Percentiles rank a stretch among this genome's conserved stretches.
phyloP scores from a whole-genome alignment of 208 protist genomes.

The Crithidia sp. region DNA sequence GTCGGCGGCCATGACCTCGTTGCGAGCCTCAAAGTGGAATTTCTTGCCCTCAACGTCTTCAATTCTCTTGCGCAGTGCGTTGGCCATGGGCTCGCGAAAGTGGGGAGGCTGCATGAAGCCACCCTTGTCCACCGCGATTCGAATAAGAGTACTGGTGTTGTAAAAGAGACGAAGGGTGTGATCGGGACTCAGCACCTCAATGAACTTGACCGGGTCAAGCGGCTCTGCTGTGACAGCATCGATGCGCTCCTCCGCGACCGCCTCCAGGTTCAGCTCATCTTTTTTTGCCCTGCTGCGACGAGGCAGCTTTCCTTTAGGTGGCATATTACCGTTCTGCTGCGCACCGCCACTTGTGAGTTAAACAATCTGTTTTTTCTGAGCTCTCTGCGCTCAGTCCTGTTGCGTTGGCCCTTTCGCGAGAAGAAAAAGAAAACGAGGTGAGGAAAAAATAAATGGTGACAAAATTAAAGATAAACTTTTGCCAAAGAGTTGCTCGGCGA shows the following conservation, averaged over 20 bases:
- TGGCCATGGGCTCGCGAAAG: constrained; percentile 82
- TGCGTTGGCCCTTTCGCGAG: background rate
- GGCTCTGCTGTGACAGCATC: constrained; percentile 84
- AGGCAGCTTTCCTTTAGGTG: constrained; percentile 46
- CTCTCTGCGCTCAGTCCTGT: too few species aligned
- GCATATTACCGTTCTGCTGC: constrained; percentile 26
- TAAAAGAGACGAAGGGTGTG: constrained; percentile 77
- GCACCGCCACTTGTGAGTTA: too few species aligned
- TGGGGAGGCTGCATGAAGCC: constrained; percentile 89
- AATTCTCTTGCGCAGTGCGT: constrained; percentile 40
- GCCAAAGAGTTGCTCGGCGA: too few species aligned
- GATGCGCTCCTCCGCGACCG: constrained; percentile 66
- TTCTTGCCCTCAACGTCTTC: constrained; percentile 71
- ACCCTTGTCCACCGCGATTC: constrained; percentile 77
- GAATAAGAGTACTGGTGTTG: constrained; percentile 87
- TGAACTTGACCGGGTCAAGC: constrained; percentile 49
- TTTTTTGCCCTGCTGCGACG: constrained; percentile 24
- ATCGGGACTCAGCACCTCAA: constrained; percentile 82
- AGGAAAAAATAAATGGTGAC: too few species aligned
- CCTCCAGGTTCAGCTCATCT: constrained; percentile 55
- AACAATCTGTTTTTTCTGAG: too few species aligned
- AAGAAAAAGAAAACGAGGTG: too few species aligned
- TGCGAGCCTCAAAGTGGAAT: constrained; percentile 64
- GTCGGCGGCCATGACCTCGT: constrained; percentile 30
- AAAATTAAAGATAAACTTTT: too few species aligned